Evolutionary conservation across 768 basidiomycete species (phyloP).

Genomic region (Leccinum broughii): DNA sequence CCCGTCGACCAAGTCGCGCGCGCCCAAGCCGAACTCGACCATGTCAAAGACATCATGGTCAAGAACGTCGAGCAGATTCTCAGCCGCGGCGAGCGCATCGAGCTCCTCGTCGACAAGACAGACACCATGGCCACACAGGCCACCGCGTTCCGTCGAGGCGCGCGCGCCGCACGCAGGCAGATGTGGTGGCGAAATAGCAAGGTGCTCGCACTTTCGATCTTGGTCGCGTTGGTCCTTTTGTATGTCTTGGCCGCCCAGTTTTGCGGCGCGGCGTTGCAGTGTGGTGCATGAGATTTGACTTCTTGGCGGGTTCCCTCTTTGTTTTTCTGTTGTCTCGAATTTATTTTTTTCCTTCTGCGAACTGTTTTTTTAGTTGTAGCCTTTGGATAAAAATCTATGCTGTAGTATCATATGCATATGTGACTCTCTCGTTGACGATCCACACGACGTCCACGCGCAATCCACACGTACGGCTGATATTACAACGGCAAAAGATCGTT

Average conservation of each 20-base stretch:
- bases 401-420: slow-evolving; percentile 10
- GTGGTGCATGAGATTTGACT: slow-evolving; percentile 32
- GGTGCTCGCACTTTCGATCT: slow-evolving; percentile 60
- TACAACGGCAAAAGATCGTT: background rate
- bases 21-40: slow-evolving; percentile 84
- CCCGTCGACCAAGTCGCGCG: slow-evolving; percentile 86
- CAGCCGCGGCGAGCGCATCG: slow-evolving; percentile 91
- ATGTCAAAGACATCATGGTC: slow-evolving; percentile 97
- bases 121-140: slow-evolving; percentile 94
- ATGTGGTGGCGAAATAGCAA: slow-evolving; percentile 91
- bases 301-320: background rate
- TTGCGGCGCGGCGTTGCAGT: slow-evolving; percentile 82
- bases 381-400: slow-evolving; percentile 1
- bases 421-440: background rate
- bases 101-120: slow-evolving; percentile 95
- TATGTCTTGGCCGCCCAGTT: slow-evolving; percentile 88
- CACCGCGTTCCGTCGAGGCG: slow-evolving; percentile 88
- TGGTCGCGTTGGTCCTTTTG: slow-evolving; percentile 73
- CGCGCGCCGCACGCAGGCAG: slow-evolving; percentile 74
- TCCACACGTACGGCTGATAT: no score
- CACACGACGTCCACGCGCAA: no score
- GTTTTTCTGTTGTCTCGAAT: slow-evolving; percentile 2
- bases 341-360: background rate
- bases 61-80: slow-evolving; percentile 98
- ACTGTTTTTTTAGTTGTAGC: slow-evolving; percentile 10